Conservation (phyloP, 345 rosid genomes). For the Citrus sp. region DNA sequence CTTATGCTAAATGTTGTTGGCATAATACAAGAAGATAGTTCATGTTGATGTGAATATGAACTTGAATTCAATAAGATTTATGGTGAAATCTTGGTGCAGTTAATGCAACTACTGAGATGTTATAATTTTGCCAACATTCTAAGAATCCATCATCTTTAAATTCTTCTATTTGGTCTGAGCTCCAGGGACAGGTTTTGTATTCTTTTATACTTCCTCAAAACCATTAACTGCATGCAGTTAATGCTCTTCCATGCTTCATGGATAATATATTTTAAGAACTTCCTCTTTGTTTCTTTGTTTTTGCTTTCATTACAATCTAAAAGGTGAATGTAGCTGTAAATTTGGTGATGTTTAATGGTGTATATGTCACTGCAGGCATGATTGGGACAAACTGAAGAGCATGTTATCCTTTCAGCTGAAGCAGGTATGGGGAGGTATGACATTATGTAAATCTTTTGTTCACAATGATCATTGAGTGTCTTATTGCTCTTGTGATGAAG, state of each 20-base stretch:
- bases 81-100: background rate
- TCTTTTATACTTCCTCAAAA: background rate
- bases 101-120: background rate
- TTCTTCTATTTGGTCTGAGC: background rate
- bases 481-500: background rate
- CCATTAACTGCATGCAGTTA: background rate
- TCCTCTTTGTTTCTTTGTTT: background rate
- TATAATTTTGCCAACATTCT: background rate
- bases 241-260: background rate
- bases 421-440: slow-evolving; percentile 96
- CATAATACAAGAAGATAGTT: background rate
- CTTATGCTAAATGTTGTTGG: background rate
- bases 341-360: background rate
- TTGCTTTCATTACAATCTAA: background rate
- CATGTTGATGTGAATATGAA: background rate
- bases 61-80: background rate
- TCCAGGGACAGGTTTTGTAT: background rate
- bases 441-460: slow-evolving; percentile 22
- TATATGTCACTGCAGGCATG: slow-evolving; percentile 47
- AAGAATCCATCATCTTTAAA: background rate
- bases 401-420: slow-evolving; percentile 77
- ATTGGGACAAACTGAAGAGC: slow-evolving; percentile 81
- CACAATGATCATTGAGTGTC: background rate
- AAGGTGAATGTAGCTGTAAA: background rate
- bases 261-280: background rate